Percentiles rank a stretch among this genome's conserved stretches.
Evolutionary conservation across 208 protist species (phyloP).

Genomic region (Leptomonas seymouri): DNA sequence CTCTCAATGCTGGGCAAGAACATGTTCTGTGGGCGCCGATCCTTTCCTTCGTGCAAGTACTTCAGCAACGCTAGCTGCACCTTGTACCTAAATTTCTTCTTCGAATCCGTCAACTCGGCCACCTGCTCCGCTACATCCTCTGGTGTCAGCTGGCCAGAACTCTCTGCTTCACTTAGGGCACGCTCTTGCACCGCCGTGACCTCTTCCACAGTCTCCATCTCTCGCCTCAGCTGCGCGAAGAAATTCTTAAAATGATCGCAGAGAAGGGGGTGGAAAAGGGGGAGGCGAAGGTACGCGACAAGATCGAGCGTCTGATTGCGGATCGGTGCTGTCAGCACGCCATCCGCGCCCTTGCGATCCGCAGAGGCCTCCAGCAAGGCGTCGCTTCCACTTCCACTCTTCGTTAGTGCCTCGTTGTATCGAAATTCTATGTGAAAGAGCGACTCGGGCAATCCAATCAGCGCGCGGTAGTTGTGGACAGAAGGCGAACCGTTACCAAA

Average conservation of each 20-base stretch:
- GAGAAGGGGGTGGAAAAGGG: slow-evolving; percentile 73
- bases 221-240: slow-evolving; percentile 60
- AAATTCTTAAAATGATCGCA: slow-evolving; percentile 75
- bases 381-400: no score
- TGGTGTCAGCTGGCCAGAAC: slow-evolving; percentile 25
- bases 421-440: slow-evolving; percentile 82
- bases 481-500: slow-evolving; percentile 77
- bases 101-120: slow-evolving; percentile 44
- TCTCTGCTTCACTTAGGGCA: slow-evolving; percentile 40
- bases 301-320: slow-evolving; percentile 63
- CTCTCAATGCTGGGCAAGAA: slow-evolving; percentile 78
- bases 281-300: slow-evolving; percentile 75
- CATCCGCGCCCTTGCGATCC: neutral
- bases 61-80: slow-evolving; percentile 83
- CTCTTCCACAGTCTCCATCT: slow-evolving; percentile 53
- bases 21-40: slow-evolving; percentile 71
- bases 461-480: slow-evolving; percentile 73
- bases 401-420: slow-evolving; percentile 48
- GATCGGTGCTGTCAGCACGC: slow-evolving; percentile 43
- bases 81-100: slow-evolving; percentile 52
- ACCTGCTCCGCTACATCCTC: slow-evolving; percentile 44
- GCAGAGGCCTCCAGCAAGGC: no score
- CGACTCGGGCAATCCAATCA: slow-evolving; percentile 86
- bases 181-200: slow-evolving; percentile 43
- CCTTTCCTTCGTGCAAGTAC: slow-evolving; percentile 87